Conservation (phyloP, 2,329 filamentous ascomycete genomes). For the Ophiostoma ulmi region DNA sequence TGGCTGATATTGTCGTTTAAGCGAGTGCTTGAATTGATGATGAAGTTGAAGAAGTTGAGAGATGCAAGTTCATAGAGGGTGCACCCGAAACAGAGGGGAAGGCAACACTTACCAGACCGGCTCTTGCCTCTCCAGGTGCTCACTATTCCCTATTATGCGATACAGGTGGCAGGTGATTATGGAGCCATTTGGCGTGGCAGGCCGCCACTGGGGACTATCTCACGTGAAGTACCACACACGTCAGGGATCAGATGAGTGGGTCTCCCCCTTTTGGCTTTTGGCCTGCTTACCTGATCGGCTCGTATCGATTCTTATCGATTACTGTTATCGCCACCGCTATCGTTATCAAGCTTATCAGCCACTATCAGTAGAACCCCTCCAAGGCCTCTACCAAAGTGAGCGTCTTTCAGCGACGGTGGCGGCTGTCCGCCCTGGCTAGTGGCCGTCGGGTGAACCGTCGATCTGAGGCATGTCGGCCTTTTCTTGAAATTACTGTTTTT, state of each 20-base stretch:
- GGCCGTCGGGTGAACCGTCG: not conserved
- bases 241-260: conserved; percentile 5
- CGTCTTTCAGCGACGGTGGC: not conserved
- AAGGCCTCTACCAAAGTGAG: not conserved
- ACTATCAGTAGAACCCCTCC: not conserved
- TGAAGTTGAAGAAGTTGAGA: conserved; percentile 6
- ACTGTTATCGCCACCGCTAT: not conserved
- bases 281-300: not conserved
- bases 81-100: conserved; percentile 20
- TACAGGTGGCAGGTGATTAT: conserved; percentile 17
- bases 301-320: not conserved
- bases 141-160: not conserved
- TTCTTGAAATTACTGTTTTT: not conserved
- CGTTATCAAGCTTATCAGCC: not conserved
- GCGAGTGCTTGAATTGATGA: not conserved
- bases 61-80: conserved; percentile 13
- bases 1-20: not conserved
- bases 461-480: too few relatives aligned
- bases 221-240: conserved; percentile 19
- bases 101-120: conserved; percentile 16
- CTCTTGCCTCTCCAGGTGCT: not conserved
- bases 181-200: not conserved
- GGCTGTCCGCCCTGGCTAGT: conserved; percentile 2
- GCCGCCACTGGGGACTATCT: not conserved
- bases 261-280: not conserved